phyloP scores from a whole-genome alignment of 768 basidiomycete genomes.

The Amanita brunnescens region DNA sequence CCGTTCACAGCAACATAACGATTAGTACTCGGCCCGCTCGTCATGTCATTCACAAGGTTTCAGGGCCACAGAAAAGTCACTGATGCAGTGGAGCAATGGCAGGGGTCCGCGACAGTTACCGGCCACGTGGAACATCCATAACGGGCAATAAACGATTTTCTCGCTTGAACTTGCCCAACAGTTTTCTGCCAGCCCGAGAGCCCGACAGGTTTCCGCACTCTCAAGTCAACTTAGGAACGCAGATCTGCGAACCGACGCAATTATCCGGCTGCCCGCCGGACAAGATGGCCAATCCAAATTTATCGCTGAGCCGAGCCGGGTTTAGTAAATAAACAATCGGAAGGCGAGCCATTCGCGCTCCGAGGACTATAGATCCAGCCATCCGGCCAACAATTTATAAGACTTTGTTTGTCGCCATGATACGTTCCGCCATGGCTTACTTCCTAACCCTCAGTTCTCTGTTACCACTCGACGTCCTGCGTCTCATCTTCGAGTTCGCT shows the following conservation, averaged over 20 bases:
- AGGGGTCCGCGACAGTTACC: slow-evolving; percentile 1
- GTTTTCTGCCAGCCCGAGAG: background rate
- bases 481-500: slow-evolving; percentile 27
- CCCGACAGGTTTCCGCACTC: background rate
- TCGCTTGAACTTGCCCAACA: background rate
- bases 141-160: background rate
- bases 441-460: slow-evolving; percentile 11
- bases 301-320: background rate
- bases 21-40: background rate
- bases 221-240: background rate
- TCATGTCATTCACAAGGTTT: background rate
- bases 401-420: background rate
- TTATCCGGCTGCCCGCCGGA: background rate
- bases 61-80: background rate
- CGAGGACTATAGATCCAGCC: slow-evolving; percentile 4
- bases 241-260: background rate
- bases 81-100: background rate
- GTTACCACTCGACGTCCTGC: slow-evolving; percentile 28
- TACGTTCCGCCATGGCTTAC: slow-evolving; percentile 5
- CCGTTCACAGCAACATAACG: background rate
- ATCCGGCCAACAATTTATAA: background rate
- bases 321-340: background rate
- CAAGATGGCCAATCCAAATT: background rate
- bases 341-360: slow-evolving; percentile 3
- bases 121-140: background rate